Percentiles rank a stretch among this genome's conserved stretches.
phyloP scores from a whole-genome alignment of 352 stramenopile genomes.

The Phytopythium litorale region DNA sequence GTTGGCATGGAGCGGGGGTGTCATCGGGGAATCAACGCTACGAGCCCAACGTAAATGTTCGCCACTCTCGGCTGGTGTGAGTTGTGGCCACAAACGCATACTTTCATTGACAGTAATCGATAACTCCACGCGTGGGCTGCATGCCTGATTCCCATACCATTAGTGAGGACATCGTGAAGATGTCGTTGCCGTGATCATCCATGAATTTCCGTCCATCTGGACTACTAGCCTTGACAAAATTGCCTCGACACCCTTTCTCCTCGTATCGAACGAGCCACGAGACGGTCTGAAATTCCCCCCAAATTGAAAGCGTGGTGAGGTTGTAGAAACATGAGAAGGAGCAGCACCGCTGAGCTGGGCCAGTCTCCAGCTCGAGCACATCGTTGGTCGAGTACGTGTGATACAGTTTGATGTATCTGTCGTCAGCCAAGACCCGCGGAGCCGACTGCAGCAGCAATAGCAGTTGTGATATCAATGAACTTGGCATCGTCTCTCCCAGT shows the following conservation, averaged over 20 bases:
- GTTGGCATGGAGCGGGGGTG: no score
- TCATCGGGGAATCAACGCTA: no score
- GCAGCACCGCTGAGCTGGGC: constrained; percentile 2
- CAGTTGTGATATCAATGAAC: neutral
- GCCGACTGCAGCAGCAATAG: neutral
- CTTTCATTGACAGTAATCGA: constrained; percentile 3
- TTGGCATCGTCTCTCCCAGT: no score
- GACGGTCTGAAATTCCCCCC: neutral
- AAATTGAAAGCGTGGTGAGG: neutral
- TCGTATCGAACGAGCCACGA: neutral
- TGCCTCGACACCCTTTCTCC: neutral
- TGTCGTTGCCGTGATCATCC: neutral
- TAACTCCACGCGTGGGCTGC: constrained; percentile 10
- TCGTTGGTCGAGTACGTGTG: neutral
- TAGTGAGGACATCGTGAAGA: constrained; percentile 9
- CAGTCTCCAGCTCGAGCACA: neutral
- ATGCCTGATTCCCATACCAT: constrained; percentile 19
- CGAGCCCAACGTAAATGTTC: no score
- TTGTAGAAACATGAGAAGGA: neutral
- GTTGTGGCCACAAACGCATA: no score
- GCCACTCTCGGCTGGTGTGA: no score
- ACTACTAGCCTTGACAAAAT: neutral
- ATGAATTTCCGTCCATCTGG: neutral
- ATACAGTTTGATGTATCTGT: neutral
- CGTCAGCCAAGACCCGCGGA: neutral